These are phyloP conservation scores for Aspergillus brunneoviolaceus DNA, from an alignment of 2,329 filamentous ascomycete genomes.

Conservation along the genomic window DNA sequence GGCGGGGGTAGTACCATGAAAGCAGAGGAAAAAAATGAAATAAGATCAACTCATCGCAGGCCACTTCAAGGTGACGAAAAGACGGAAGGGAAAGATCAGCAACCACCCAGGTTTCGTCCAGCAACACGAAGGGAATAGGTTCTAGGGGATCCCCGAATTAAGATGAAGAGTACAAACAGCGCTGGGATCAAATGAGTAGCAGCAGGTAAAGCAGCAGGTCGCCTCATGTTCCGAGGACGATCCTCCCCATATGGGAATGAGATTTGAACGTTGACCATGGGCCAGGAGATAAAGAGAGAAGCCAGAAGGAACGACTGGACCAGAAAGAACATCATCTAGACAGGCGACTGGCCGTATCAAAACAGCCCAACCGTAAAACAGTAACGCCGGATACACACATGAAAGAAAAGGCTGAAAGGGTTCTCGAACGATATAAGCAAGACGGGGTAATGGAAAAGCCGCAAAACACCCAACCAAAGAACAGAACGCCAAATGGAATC, in stretches of 20 bases:
- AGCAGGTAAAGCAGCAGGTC: neutral
- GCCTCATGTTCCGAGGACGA: neutral
- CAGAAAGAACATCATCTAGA: neutral
- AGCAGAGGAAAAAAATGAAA: neutral
- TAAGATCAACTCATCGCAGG: neutral
- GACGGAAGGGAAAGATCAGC: neutral
- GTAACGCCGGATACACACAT: neutral
- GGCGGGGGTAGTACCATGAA: too few species aligned
- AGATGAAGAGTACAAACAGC: neutral
- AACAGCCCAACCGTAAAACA: neutral
- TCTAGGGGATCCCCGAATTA: neutral
- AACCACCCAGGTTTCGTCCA: neutral
- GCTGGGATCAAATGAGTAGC: neutral
- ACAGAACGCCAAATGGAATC: slow-evolving; percentile 3
- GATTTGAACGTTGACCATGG: neutral
- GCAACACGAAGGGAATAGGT: neutral
- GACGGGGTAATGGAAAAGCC: neutral
- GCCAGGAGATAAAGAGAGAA: neutral
- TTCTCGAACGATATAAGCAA: neutral
- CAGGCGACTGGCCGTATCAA: neutral
- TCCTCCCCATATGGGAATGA: neutral
- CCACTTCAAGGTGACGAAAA: neutral
- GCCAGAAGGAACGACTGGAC: neutral
- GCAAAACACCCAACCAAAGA: neutral
- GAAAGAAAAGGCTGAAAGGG: neutral